Evolutionary conservation across 208 protist species (phyloP).

Genomic region (Ichthyophonus hoferi): DNA sequence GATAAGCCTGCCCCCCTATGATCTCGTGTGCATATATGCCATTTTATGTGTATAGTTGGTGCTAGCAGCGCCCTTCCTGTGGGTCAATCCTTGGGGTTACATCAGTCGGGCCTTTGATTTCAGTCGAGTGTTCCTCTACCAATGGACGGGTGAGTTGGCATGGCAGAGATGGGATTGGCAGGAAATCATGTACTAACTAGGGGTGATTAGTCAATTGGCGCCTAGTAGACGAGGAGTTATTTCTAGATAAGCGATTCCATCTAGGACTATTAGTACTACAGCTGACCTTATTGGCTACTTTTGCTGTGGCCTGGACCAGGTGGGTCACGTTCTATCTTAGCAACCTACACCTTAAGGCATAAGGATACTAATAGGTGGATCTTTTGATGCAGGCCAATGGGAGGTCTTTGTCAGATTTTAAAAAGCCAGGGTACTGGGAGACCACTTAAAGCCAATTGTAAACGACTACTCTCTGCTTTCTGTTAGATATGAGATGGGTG

Average conservation of each 20-base stretch:
- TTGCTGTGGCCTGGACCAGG: not conserved
- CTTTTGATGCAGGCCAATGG: no score
- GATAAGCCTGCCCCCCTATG: no score
- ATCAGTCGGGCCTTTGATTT: slow-evolving; percentile 68
- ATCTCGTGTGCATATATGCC: no score
- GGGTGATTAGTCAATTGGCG: slow-evolving; percentile 64
- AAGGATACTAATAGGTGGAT: no score
- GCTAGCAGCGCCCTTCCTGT: slow-evolving; percentile 65
- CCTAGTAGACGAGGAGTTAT: slow-evolving; percentile 62
- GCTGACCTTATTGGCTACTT: not conserved
- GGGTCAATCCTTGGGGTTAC: slow-evolving; percentile 53
- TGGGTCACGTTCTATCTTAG: no score
- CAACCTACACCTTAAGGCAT: no score
- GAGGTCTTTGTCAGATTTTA: no score
- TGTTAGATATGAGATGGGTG: no score
- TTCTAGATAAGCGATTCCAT: slow-evolving; percentile 49
- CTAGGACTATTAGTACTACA: slow-evolving; percentile 5
- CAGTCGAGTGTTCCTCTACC: slow-evolving; percentile 56
- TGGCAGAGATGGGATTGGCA: not conserved
- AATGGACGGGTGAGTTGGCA: slow-evolving; percentile 47
- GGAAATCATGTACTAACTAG: not conserved
- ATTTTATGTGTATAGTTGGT: no score
- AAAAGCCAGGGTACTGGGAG: no score
- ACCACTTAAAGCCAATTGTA: no score
- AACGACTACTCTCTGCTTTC: no score